phyloP scores from a whole-genome alignment of 2,329 filamentous ascomycete genomes.

The Colletotrichum sp. region DNA sequence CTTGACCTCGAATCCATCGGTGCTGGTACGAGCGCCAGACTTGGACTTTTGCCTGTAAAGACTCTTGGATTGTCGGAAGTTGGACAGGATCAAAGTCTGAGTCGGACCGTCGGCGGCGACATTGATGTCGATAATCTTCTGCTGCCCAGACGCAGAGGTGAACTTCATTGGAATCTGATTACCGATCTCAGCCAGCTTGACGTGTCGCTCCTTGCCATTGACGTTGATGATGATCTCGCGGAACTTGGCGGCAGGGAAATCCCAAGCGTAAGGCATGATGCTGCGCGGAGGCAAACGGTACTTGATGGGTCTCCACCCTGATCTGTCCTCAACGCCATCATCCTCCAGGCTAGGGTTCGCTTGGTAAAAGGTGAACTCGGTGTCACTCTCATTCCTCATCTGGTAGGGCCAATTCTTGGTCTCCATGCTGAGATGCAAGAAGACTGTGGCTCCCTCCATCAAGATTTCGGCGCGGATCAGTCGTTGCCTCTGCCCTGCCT shows the following conservation, averaged over 20 bases:
- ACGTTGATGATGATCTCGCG: slow-evolving; percentile 88
- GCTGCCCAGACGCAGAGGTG: slow-evolving; percentile 66
- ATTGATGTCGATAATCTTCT: slow-evolving; percentile 95
- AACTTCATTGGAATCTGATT: slow-evolving; percentile 96
- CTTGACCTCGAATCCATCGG: slow-evolving; percentile 89
- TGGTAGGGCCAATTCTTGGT: slow-evolving; percentile 98
- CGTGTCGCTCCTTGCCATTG: slow-evolving; percentile 82
- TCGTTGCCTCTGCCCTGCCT: slow-evolving; percentile 85
- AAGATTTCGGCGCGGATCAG: slow-evolving; percentile 88
- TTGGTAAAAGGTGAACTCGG: slow-evolving; percentile 96
- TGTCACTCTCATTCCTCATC: slow-evolving; percentile 97
- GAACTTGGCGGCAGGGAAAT: slow-evolving; percentile 96
- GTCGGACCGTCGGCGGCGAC: slow-evolving; percentile 95
- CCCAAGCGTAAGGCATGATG: slow-evolving; percentile 99
- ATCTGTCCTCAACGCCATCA: slow-evolving; percentile 81
- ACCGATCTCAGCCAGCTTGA: slow-evolving; percentile 95
- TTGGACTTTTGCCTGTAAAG: slow-evolving; percentile 73
- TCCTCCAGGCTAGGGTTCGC: slow-evolving; percentile 92
- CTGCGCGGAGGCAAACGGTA: slow-evolving; percentile 92
- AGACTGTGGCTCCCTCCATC: slow-evolving; percentile 92
- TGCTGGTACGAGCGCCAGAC: slow-evolving; percentile 54
- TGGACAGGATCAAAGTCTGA: slow-evolving; percentile 91
- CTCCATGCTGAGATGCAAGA: slow-evolving; percentile 88
- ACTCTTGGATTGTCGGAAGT: slow-evolving; percentile 92
- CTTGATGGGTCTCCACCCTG: slow-evolving; percentile 89